Conservation (phyloP, 805 yeast genomes). For the Metschnikowia koreensis region DNA sequence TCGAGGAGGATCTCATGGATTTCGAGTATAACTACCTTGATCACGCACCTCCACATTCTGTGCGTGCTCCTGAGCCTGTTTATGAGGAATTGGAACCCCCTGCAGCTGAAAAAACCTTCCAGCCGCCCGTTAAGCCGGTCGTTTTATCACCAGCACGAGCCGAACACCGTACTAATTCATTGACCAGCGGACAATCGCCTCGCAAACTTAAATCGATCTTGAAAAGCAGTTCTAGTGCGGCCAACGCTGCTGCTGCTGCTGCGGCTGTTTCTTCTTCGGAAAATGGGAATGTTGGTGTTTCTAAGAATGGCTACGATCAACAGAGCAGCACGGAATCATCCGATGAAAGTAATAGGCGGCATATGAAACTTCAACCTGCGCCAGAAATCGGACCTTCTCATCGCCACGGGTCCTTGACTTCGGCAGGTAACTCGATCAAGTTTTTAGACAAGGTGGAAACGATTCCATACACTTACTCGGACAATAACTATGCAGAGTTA, state of each 20-base stretch:
- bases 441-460: conserved; percentile 39
- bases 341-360: not conserved
- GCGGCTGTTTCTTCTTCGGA: conserved; percentile 1
- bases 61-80: not conserved
- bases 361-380: conserved; percentile 7
- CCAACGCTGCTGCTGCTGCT: conserved; percentile 8
- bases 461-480: conserved; percentile 22
- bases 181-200: conserved; percentile 15
- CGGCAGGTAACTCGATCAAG: conserved; percentile 35
- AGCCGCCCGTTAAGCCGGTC: not conserved
- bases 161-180: conserved; percentile 12
- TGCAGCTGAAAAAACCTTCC: too few relatives aligned
- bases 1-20: conserved; percentile 43
- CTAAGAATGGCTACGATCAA: too few relatives aligned
- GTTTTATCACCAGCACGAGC: conserved; percentile 1
- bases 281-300: too few relatives aligned
- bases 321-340: not conserved
- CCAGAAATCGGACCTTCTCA: conserved; percentile 6
- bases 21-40: conserved; percentile 44
- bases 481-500: conserved; percentile 7
- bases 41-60: conserved; percentile 12
- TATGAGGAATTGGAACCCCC: not conserved
- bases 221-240: conserved; percentile 22
- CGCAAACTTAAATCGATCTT: conserved; percentile 37
- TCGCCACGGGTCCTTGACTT: conserved; percentile 15